Evolutionary conservation across 257 asterid species (phyloP), one percentile per base, ranked within the genome.

Genomic region (Lithospermum erythrorhizon): DNA sequence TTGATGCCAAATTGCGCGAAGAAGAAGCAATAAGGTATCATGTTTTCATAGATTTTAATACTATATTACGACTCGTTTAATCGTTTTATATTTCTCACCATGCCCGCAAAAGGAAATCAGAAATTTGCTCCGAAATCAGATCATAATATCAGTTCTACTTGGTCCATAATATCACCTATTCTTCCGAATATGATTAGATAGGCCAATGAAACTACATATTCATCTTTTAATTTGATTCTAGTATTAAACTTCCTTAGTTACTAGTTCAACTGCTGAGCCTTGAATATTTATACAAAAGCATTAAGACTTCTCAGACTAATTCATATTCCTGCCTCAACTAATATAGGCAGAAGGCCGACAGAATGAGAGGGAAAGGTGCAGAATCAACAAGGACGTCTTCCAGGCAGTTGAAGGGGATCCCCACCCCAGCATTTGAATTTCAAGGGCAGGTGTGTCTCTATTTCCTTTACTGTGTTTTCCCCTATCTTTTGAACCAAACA

Each of bases 21-120:
- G 60, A 56, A 14, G 57, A 20, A 53, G 60, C 60, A 56, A 24
- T 14, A 24, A 56, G 60, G 60, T 25, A 25, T n/a, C 4, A 53
- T 53, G 57, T 22, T 7, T 20, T n/a, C 24, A 6, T 53, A 53
- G 25, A 53, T 53, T 27, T 52, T 51, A 5, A 41, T 18, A 18
- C 21, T 4, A 18, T 52, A 52, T 48, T 48, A 48, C 27, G 27
- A 24, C 2, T 24, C 27, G 6, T 48, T 48, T 48, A 5, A 4
- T 51, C 9, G 21, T n/a, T 6, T 2, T 53, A 53, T 37, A 37
- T 37, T 6, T 37, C 15, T 37, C 48, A 37, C 9, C 48, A 37
- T 37, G 48, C 1, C 48, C 48, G 9, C 48, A 37, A 37, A 9
- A 37, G 8, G 8, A 1, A 37, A 37, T 15, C 48, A 9, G 1